Evolutionary conservation across 306 rosid species (phyloP).

Genomic region (Comarum palustre): DNA sequence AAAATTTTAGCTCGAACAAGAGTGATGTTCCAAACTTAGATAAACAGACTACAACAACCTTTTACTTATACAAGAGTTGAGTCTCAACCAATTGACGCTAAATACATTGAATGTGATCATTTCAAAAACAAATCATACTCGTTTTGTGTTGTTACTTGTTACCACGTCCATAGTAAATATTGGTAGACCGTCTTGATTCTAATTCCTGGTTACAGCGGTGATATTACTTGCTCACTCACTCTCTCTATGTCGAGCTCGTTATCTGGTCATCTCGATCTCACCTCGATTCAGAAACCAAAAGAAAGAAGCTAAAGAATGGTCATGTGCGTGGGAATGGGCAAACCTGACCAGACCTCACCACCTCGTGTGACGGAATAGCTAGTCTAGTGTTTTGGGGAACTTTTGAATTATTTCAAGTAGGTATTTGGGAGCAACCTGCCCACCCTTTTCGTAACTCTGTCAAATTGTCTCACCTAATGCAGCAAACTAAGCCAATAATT

Average conservation of each 20-base stretch:
- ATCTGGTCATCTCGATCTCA: background rate
- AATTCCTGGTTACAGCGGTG: too few species aligned
- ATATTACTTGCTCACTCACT: too few species aligned
- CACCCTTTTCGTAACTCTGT: constrained; percentile 23
- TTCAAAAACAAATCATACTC: too few species aligned
- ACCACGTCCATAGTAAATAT: too few species aligned
- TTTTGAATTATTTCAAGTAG: background rate
- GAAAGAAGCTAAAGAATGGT: constrained; percentile 11
- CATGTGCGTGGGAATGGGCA: constrained; percentile 39
- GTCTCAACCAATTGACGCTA: too few species aligned
- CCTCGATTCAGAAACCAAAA: constrained; percentile 11
- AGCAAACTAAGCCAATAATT: constrained; percentile 12
- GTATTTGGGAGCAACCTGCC: constrained; percentile 20
- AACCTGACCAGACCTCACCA: constrained; percentile 20
- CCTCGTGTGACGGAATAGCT: background rate
- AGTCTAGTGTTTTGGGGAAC: background rate
- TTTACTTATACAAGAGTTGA: too few species aligned
- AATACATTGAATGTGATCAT: too few species aligned
- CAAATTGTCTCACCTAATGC: constrained; percentile 44
- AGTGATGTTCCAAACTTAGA: too few species aligned
- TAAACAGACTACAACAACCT: too few species aligned
- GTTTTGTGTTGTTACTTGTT: too few species aligned
- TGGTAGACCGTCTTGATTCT: too few species aligned
- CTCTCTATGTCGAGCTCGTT: background rate
- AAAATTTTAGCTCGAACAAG: too few species aligned